Evolutionary conservation across 1,284 basidiomycete species (phyloP).

Genomic region (Sparassis latifolia): DNA sequence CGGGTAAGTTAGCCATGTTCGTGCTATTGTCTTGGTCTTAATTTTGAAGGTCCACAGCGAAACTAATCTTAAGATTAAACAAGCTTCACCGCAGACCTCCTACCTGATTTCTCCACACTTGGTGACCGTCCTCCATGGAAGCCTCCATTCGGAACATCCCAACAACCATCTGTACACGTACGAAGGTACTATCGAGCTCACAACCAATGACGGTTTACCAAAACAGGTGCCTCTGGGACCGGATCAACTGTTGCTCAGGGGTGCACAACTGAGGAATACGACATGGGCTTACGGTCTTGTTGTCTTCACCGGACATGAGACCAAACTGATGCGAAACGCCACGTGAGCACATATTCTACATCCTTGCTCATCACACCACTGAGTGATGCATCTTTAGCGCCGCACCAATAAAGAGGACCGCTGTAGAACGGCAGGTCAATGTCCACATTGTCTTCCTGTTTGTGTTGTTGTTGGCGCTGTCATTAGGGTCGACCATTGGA

Average conservation of each 20-base stretch:
- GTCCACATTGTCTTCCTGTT: conserved; percentile 97
- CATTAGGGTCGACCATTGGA: conserved; percentile 89
- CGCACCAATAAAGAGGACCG: conserved; percentile 94
- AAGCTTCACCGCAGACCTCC: conserved; percentile 82
- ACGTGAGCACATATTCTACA: conserved; percentile 49
- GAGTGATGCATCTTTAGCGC: conserved; percentile 44
- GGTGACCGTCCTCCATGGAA: conserved; percentile 73
- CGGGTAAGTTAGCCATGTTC: conserved; percentile 50
- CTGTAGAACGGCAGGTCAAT: conserved; percentile 96
- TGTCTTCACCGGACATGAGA: conserved; percentile 97
- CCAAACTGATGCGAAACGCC: conserved; percentile 94
- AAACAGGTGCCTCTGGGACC: conserved; percentile 89
- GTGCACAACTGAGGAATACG: conserved; percentile 95
- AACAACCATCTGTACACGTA: conserved; percentile 98
- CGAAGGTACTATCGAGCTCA: conserved; percentile 77
- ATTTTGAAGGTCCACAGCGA: conserved; percentile 47
- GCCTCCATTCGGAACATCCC: conserved; percentile 90
- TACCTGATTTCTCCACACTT: conserved; percentile 73
- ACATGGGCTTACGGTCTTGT: conserved; percentile 94
- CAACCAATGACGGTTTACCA: conserved; percentile 49
- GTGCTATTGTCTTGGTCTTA: neutral
- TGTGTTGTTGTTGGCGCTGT: conserved; percentile 79
- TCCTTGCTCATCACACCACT: neutral
- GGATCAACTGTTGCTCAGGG: conserved; percentile 90
- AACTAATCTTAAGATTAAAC: conserved; percentile 99